Evolutionary conservation across 495 filamentous ascomycete species (phyloP).

Genomic region (Annulohypoxylon stygium): DNA sequence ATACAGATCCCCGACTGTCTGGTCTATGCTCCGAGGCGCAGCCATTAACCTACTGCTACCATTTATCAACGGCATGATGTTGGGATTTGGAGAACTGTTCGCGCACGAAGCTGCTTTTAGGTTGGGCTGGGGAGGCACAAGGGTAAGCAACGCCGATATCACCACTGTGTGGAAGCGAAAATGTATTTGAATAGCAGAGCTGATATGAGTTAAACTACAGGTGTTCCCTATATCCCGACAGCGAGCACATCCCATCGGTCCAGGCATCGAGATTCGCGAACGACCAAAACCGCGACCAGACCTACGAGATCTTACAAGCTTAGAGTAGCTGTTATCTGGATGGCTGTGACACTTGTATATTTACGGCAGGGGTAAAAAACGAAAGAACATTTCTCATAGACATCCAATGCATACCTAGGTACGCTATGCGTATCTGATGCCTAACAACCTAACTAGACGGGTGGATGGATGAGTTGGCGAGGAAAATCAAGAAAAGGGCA

Average conservation of each 20-base stretch:
- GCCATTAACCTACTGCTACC: conserved; percentile 95
- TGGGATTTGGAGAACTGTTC: conserved; percentile 96
- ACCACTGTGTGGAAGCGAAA: neutral
- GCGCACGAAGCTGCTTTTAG: conserved; percentile 95
- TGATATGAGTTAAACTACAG: conserved; percentile 46
- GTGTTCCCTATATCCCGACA: conserved; percentile 63
- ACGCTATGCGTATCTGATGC: neutral
- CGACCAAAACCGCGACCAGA: conserved; percentile 52
- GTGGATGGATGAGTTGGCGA: conserved; percentile 1
- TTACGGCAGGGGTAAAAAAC: conserved; percentile 18
- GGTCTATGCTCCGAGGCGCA: conserved; percentile 85
- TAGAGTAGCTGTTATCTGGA: conserved; percentile 58
- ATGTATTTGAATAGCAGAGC: neutral
- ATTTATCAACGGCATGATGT: conserved; percentile 98
- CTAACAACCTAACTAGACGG: conserved; percentile 10
- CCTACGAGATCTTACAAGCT: conserved; percentile 62
- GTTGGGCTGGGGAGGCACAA: conserved; percentile 91
- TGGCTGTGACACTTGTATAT: conserved; percentile 23
- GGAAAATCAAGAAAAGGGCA: conserved; percentile 13
- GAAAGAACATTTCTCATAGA: conserved; percentile 6
- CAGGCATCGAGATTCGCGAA: conserved; percentile 65
- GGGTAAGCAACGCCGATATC: conserved; percentile 68
- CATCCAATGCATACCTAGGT: too few species aligned
- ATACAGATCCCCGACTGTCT: conserved; percentile 88
- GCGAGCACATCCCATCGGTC: conserved; percentile 62